Conservation (phyloP, 495 filamentous ascomycete species). For the Oidiodendron maius region DNA sequence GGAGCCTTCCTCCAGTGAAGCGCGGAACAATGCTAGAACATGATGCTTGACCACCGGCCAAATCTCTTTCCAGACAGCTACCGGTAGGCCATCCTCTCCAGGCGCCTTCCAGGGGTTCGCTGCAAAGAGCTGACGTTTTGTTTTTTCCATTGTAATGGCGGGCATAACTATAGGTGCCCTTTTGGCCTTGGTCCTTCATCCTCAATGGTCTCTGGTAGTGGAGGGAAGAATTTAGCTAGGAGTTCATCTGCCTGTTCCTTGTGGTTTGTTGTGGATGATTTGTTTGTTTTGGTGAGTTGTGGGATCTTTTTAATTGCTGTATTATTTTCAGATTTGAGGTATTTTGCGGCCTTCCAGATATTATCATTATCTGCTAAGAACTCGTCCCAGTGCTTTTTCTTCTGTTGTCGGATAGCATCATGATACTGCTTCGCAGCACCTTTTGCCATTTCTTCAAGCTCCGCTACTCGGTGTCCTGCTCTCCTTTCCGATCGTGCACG, state of each 20-base stretch:
- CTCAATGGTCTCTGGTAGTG: slow-evolving; percentile 18
- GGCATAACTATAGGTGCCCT: slow-evolving; percentile 2
- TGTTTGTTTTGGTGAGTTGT: slow-evolving; percentile 22
- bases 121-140: slow-evolving; percentile 5
- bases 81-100: slow-evolving; percentile 23
- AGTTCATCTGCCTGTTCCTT: slow-evolving; percentile 3
- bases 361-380: slow-evolving; percentile 15
- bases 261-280: slow-evolving; percentile 17
- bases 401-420: slow-evolving; percentile 7
- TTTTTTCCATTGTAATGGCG: not conserved
- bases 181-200: not conserved
- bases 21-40: slow-evolving; percentile 14
- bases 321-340: slow-evolving; percentile 8
- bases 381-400: slow-evolving; percentile 13
- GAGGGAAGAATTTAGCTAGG: slow-evolving; percentile 24
- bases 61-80: slow-evolving; percentile 14
- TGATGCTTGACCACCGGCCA: slow-evolving; percentile 26
- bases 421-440: slow-evolving; percentile 17
- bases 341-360: slow-evolving; percentile 17
- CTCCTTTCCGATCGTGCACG: slow-evolving; percentile 5
- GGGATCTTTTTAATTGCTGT: slow-evolving; percentile 15
- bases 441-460: slow-evolving; percentile 5
- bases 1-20: slow-evolving; percentile 14
- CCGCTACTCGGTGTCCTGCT: not conserved
- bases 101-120: slow-evolving; percentile 22